phyloP scores from a whole-genome alignment of 2,329 filamentous ascomycete genomes.

The Hymenoscyphus fraxineus region DNA sequence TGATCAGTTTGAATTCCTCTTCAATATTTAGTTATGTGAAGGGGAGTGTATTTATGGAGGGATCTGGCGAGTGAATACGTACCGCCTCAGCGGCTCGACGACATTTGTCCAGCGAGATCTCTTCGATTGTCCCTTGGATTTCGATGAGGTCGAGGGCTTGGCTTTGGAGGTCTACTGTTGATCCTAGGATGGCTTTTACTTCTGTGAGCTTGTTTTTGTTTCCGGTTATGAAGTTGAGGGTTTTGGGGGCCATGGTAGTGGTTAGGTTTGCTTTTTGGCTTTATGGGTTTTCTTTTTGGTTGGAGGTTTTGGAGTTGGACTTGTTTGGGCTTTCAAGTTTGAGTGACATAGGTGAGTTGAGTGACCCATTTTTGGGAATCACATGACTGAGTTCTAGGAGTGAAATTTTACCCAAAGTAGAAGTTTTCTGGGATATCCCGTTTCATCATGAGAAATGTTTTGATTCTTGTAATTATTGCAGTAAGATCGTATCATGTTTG shows the following conservation, averaged over 20 bases:
- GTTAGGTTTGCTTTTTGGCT: conserved; percentile 2
- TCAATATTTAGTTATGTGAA: no score
- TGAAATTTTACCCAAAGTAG: no score
- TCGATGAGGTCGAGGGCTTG: conserved; percentile 78
- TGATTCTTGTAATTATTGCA: no score
- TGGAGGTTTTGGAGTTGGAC: background rate
- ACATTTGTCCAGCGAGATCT: conserved; percentile 87
- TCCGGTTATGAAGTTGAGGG: conserved; percentile 91
- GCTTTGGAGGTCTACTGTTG: conserved; percentile 66
- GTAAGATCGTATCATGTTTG: no score
- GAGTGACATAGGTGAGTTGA: no score
- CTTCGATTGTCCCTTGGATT: conserved; percentile 87
- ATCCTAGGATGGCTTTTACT: conserved; percentile 79
- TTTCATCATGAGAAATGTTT: no score
- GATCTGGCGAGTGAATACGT: conserved; percentile 31
- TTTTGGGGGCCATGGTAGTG: conserved; percentile 30
- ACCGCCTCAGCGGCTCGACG: conserved; percentile 75
- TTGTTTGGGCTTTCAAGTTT: background rate
- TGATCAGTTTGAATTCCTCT: conserved; percentile 5
- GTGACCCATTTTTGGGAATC: no score
- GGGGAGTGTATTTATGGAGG: background rate
- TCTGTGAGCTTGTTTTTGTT: conserved; percentile 93
- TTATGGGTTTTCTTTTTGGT: background rate
- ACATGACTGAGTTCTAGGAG: no score
- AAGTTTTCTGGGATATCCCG: no score